These are phyloP conservation scores for Mucor ambiguus DNA, from an alignment of 371 early-diverging fungal species.

Conservation along the genomic window DNA sequence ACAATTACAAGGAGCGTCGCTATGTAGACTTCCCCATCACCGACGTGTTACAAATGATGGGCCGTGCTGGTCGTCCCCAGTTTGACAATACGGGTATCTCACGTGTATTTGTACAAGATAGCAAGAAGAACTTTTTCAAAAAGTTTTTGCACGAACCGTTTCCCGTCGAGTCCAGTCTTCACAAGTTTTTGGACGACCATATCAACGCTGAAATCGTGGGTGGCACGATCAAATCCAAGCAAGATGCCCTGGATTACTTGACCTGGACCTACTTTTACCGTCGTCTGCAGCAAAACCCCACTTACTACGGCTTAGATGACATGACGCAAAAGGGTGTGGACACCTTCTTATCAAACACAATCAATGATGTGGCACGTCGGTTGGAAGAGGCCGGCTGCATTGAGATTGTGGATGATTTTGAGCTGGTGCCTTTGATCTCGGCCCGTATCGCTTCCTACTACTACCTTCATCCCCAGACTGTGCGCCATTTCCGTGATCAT, in stretches of 20 bases:
- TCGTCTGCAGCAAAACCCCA: slow-evolving; percentile 89
- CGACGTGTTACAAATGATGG: slow-evolving; percentile 99
- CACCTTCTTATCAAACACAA: slow-evolving; percentile 72
- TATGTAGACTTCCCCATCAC: slow-evolving; percentile 96
- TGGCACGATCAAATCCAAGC: slow-evolving; percentile 82
- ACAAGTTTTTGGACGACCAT: slow-evolving; percentile 81
- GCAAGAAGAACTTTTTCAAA: slow-evolving; percentile 95
- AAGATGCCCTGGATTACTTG: slow-evolving; percentile 93
- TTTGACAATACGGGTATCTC: slow-evolving; percentile 92
- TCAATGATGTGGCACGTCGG: slow-evolving; percentile 70
- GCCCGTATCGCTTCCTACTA: slow-evolving; percentile 90
- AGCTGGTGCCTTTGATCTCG: slow-evolving; percentile 67
- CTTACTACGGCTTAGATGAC: slow-evolving; percentile 92
- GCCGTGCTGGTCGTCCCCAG: slow-evolving; percentile 98
- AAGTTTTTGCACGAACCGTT: slow-evolving; percentile 94
- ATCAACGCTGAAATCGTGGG: slow-evolving; percentile 91
- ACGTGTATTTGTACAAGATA: slow-evolving; percentile 85
- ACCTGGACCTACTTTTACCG: slow-evolving; percentile 96
- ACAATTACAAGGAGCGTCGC: slow-evolving; percentile 84
- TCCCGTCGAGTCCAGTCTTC: slow-evolving; percentile 87
- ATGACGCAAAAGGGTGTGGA: slow-evolving; percentile 68
- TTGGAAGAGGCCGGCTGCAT: slow-evolving; percentile 77
- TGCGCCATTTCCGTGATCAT: slow-evolving; percentile 63
- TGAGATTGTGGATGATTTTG: slow-evolving; percentile 62
- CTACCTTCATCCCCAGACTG: slow-evolving; percentile 83